Conservation (phyloP, 768 basidiomycete species). For the Boletus subparvulus region DNA sequence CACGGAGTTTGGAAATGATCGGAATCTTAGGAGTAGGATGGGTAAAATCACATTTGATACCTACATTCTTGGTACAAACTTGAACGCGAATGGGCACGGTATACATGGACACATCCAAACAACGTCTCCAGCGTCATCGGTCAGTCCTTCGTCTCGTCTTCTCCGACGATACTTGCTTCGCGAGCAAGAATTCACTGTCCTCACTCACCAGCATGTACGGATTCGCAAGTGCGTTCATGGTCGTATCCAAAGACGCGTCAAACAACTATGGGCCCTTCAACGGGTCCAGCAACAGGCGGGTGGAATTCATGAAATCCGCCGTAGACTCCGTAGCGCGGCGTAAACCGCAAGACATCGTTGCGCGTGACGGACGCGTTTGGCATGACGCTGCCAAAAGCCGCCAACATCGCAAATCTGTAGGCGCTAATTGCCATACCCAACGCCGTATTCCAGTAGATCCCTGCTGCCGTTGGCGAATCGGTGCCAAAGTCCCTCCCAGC, state of each 20-base stretch:
- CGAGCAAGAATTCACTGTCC: not conserved
- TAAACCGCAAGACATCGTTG: not conserved
- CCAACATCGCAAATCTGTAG: too few species aligned
- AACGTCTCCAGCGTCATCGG: not conserved
- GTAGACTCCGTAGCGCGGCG: not conserved
- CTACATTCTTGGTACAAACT: not conserved
- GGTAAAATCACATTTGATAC: too few species aligned
- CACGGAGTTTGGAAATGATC: not conserved
- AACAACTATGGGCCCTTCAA: constrained; percentile 3
- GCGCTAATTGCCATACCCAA: not conserved
- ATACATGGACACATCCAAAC: not conserved
- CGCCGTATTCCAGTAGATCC: not conserved
- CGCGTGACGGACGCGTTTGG: not conserved
- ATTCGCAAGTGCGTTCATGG: not conserved
- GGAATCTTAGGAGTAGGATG: too few species aligned
- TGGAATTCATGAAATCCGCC: not conserved
- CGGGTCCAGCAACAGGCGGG: constrained; percentile 2
- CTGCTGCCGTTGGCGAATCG: not conserved
- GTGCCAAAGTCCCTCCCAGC: not conserved
- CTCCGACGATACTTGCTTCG: too few species aligned
- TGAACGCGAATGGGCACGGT: not conserved
- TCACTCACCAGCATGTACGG: constrained; percentile 1
- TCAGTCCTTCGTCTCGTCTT: not conserved
- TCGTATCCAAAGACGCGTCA: not conserved
- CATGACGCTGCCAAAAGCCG: too few species aligned